phyloP scores from a whole-genome alignment of 345 rosid genomes.

The Eucalyptus cloeziana region DNA sequence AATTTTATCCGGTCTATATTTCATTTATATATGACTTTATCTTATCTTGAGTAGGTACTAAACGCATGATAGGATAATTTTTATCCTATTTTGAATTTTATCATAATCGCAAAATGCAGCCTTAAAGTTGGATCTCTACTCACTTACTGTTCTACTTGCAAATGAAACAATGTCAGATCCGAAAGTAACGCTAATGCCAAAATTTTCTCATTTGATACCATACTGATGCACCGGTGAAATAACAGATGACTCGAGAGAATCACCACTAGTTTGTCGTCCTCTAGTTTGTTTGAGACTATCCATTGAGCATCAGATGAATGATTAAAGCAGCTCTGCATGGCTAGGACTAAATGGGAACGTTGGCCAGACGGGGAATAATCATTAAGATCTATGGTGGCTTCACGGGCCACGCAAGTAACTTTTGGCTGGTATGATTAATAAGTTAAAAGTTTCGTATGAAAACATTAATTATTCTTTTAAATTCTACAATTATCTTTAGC shows the following conservation, averaged over 20 bases:
- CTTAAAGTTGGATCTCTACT: too few relatives aligned
- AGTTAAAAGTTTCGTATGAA: too few relatives aligned
- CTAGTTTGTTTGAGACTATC: not conserved
- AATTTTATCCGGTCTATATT: too few relatives aligned
- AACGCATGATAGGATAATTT: rapidly evolving
- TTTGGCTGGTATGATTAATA: too few relatives aligned
- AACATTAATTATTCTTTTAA: too few relatives aligned
- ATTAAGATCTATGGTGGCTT: not conserved
- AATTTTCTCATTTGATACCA: not conserved
- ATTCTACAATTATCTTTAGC: too few relatives aligned
- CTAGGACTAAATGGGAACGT: not conserved
- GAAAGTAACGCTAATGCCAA: not conserved
- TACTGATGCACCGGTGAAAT: not conserved
- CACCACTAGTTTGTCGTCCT: not conserved
- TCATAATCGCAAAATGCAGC: rapidly evolving
- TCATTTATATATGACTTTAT: too few relatives aligned
- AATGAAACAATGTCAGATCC: not conserved
- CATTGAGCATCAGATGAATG: not conserved
- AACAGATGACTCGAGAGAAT: not conserved
- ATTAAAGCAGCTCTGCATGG: not conserved
- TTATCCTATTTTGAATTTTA: too few relatives aligned
- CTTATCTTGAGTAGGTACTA: too few relatives aligned
- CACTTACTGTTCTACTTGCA: not conserved
- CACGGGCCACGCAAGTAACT: too few relatives aligned
- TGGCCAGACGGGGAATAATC: not conserved